Evolutionary conservation across 2,329 filamentous ascomycete genomes (phyloP).

Genomic region (Myrmaecium sp.): DNA sequence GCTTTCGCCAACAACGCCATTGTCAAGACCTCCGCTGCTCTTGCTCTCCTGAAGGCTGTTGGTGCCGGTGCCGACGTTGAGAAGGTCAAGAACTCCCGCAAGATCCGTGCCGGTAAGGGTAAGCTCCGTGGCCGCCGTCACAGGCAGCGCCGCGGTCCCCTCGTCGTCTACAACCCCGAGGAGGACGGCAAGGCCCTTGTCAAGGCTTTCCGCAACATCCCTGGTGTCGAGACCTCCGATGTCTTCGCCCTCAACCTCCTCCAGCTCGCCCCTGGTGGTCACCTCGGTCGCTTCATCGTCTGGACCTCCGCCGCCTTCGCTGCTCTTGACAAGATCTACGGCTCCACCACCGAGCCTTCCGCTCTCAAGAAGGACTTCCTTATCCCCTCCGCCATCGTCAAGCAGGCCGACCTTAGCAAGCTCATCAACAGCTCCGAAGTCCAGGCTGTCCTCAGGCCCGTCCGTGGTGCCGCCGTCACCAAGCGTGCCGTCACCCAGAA

Average conservation of each 20-base stretch:
- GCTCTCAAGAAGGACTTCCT: conserved; percentile 98
- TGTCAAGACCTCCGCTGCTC: conserved; percentile 75
- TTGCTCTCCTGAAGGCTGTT: conserved; percentile 75
- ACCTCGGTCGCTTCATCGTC: conserved; percentile 97
- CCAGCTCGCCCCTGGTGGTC: conserved; percentile 95
- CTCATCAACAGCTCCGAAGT: conserved; percentile 99
- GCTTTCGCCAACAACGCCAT: conserved; percentile 66
- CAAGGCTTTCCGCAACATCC: conserved; percentile 94
- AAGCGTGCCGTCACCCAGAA: conserved; percentile 90
- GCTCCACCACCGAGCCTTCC: conserved; percentile 74
- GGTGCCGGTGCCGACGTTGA: conserved; percentile 81
- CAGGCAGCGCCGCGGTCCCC: conserved; percentile 93
- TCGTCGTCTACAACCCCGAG: conserved; percentile 94
- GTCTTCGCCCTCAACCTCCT: conserved; percentile 95
- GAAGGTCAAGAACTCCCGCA: conserved; percentile 93
- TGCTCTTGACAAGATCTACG: conserved; percentile 93
- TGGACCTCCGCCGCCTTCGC: conserved; percentile 97
- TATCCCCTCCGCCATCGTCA: conserved; percentile 79
- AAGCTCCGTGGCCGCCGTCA: conserved; percentile 94
- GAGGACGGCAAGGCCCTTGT: conserved; percentile 89
- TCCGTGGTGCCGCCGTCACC: conserved; percentile 76
- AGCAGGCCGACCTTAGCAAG: conserved; percentile 88
- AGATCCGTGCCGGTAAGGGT: conserved; percentile 96
- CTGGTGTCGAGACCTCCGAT: conserved; percentile 90
- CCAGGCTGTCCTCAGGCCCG: conserved; percentile 83